These are phyloP conservation scores for Nepenthes alata DNA, from an alignment of 179 eudicot genomes.

Conservation along the genomic window DNA sequence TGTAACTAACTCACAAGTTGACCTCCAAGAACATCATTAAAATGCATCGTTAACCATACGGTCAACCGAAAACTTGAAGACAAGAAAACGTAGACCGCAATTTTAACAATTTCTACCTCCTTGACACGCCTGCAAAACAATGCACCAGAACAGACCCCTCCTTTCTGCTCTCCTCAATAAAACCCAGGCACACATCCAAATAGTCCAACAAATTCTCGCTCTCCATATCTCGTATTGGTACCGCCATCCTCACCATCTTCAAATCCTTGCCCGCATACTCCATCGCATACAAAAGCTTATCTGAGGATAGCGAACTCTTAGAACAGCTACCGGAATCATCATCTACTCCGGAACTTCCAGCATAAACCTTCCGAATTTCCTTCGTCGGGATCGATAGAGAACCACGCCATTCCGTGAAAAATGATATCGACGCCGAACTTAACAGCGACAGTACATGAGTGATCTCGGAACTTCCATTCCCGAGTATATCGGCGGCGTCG, in stretches of 20 bases:
- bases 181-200: slow-evolving; percentile 81
- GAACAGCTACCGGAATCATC: slow-evolving; percentile 17
- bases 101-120: slow-evolving; percentile 41
- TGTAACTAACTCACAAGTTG: too few species aligned
- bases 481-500: slow-evolving; percentile 60
- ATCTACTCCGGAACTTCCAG: slow-evolving; percentile 22
- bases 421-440: slow-evolving; percentile 74
- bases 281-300: slow-evolving; percentile 52
- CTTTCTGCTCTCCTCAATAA: slow-evolving; percentile 59
- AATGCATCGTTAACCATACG: too few species aligned
- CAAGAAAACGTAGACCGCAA: background rate
- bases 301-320: slow-evolving; percentile 21
- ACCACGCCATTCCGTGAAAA: slow-evolving; percentile 72
- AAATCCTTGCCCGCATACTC: slow-evolving; percentile 88
- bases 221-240: slow-evolving; percentile 81
- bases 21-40: too few species aligned
- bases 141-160: slow-evolving; percentile 78
- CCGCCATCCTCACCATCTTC: slow-evolving; percentile 82
- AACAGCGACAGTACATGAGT: slow-evolving; percentile 67
- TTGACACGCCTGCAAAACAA: slow-evolving; percentile 97
- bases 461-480: slow-evolving; percentile 39
- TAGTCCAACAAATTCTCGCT: slow-evolving; percentile 81
- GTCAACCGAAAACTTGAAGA: background rate
- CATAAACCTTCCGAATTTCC: slow-evolving; percentile 60
- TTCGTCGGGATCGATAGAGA: slow-evolving; percentile 41